Percentiles rank a stretch among this genome's conserved stretches.
Conservation (phyloP, 2,329 filamentous ascomycete species). For the Ophiostoma australiae region DNA sequence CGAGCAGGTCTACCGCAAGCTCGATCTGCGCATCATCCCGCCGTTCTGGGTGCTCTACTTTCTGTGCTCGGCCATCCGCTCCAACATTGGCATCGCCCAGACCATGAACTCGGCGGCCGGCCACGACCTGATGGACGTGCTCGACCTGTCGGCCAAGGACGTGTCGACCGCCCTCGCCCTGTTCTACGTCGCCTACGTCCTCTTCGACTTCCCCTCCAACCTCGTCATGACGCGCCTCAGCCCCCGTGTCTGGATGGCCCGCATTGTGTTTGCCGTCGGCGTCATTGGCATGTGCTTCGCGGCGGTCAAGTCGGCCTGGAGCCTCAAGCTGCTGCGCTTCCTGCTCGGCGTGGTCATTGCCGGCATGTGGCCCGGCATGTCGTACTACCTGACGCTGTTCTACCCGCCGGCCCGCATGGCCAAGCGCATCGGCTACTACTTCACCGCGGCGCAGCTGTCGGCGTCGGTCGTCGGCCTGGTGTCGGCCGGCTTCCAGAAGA, state of each 20-base stretch:
- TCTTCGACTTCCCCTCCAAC: conserved; percentile 86
- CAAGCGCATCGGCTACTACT: conserved; percentile 82
- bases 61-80: conserved; percentile 83
- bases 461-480: conserved; percentile 85
- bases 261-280: conserved; percentile 83
- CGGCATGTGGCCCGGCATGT: conserved; percentile 94
- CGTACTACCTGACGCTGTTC: conserved; percentile 86
- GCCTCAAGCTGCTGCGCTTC: conserved; percentile 80
- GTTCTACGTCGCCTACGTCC: conserved; percentile 88
- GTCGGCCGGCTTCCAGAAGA: conserved; percentile 84
- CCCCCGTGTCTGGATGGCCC: conserved; percentile 84
- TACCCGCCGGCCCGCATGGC: conserved; percentile 82
- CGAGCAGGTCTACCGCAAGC: conserved; percentile 39
- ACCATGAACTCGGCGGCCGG: conserved; percentile 73
- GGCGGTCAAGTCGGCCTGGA: conserved; percentile 76
- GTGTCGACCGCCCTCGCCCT: conserved; percentile 78
- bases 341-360: conserved; percentile 82
- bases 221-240: conserved; percentile 80
- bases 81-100: conserved; percentile 88
- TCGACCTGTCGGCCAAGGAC: conserved; percentile 67
- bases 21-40: conserved; percentile 57
- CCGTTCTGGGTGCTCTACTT: conserved; percentile 89
- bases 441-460: conserved; percentile 81
- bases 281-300: conserved; percentile 79
- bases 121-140: conserved; percentile 69